phyloP scores from a whole-genome alignment of 768 basidiomycete genomes.

The Tulasnella sp. region DNA sequence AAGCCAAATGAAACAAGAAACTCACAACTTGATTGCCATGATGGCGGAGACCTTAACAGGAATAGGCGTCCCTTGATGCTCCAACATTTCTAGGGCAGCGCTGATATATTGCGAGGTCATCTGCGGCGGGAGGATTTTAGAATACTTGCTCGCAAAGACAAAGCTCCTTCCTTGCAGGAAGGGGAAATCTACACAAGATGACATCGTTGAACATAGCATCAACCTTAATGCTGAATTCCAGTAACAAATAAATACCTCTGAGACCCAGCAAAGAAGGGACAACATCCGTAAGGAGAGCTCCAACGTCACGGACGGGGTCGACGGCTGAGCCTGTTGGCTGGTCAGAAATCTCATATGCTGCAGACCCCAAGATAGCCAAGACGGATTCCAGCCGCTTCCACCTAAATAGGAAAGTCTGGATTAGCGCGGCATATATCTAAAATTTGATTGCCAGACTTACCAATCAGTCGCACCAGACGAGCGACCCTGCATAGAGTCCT shows the following conservation, averaged over 20 bases:
- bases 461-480: slow-evolving; percentile 51
- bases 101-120: slow-evolving; percentile 79
- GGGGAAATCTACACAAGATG: slow-evolving; percentile 51
- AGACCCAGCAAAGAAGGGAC: slow-evolving; percentile 67
- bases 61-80: slow-evolving; percentile 56
- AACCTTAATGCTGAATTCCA: background rate
- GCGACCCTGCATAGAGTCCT: slow-evolving; percentile 44
- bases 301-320: slow-evolving; percentile 60
- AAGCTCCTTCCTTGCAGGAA: slow-evolving; percentile 94
- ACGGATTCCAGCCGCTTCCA: slow-evolving; percentile 88
- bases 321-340: slow-evolving; percentile 61
- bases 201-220: background rate
- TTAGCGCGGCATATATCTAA: background rate
- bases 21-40: slow-evolving; percentile 85
- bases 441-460: slow-evolving; percentile 31
- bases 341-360: slow-evolving; percentile 65
- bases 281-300: slow-evolving; percentile 60
- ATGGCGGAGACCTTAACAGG: slow-evolving; percentile 92
- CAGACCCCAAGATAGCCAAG: slow-evolving; percentile 70
- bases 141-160: slow-evolving; percentile 86
- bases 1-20: too few relatives aligned
- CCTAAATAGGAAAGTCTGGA: slow-evolving; percentile 48
- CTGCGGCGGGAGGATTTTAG: slow-evolving; percentile 56
- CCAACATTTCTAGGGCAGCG: slow-evolving; percentile 77
- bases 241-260: slow-evolving; percentile 41